A percentile compares a stretch with the other conserved stretches of the same genome.
phyloP scores from a whole-genome alignment of 352 stramenopile genomes.

The Globisporangium rhizosaccharum region DNA sequence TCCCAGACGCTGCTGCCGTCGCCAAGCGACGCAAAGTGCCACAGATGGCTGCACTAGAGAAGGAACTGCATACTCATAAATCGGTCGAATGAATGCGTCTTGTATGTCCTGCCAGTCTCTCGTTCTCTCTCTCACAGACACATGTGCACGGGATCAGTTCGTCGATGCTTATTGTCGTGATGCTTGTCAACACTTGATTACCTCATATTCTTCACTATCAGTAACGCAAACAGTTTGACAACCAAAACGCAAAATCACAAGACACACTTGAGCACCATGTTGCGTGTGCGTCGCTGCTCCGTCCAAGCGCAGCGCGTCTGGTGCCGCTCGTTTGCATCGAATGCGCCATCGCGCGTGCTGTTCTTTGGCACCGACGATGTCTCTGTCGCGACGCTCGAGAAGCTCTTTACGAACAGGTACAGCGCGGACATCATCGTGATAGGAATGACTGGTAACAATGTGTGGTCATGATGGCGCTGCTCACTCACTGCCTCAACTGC shows the following conservation, averaged over 20 bases:
- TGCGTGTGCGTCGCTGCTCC: too few species aligned
- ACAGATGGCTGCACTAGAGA: too few species aligned
- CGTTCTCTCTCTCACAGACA: background rate
- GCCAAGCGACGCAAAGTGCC: too few species aligned
- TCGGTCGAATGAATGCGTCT: background rate
- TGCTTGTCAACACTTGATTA: background rate
- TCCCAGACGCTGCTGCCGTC: too few species aligned
- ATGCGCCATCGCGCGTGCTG: slow-evolving; percentile 43
- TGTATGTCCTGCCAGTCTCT: background rate
- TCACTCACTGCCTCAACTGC: too few species aligned
- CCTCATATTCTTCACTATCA: background rate
- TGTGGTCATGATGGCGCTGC: background rate
- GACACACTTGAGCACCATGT: background rate
- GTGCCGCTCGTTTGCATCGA: slow-evolving; percentile 8
- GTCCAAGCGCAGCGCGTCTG: background rate
- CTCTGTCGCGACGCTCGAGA: slow-evolving; percentile 68
- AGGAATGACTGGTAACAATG: background rate
- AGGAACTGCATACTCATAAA: too few species aligned
- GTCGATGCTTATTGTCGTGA: background rate
- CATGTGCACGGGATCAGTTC: background rate
- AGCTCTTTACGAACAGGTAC: slow-evolving; percentile 58
- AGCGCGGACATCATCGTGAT: slow-evolving; percentile 5
- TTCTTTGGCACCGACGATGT: slow-evolving; percentile 88
- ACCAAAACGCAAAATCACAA: background rate
- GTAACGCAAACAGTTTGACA: background rate